A percentile compares a stretch with the other conserved stretches of the same genome.
Conservation (phyloP, 805 yeast species). For the Wickerhamiella qilinensis region DNA sequence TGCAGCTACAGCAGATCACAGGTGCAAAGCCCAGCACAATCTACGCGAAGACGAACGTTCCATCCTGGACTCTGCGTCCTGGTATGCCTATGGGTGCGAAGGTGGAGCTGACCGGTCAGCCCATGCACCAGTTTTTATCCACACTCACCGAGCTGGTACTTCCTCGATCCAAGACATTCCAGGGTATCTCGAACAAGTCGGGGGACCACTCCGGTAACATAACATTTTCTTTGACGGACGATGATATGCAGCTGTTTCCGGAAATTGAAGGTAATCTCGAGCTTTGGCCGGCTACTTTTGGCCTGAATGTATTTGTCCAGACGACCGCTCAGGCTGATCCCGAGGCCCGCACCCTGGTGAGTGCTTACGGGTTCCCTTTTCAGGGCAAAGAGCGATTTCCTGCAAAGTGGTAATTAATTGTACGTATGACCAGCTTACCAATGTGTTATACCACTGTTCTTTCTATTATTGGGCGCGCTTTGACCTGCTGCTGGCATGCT, state of each 20-base stretch:
- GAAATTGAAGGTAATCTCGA: constrained; percentile 86
- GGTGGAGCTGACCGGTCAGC: constrained; percentile 57
- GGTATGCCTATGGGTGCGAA: constrained; percentile 90
- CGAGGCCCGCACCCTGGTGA: constrained; percentile 72
- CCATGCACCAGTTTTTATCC: constrained; percentile 69
- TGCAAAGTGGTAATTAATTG: constrained; percentile 12
- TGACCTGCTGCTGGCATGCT: too few relatives aligned
- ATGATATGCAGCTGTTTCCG: constrained; percentile 72
- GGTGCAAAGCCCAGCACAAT: constrained; percentile 66
- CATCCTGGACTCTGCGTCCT: constrained; percentile 71
- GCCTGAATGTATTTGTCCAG: constrained; percentile 69
- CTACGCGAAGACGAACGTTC: constrained; percentile 62
- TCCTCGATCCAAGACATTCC: constrained; percentile 80
- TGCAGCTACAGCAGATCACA: constrained; percentile 87
- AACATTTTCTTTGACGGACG: constrained; percentile 65
- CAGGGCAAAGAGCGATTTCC: constrained; percentile 31
- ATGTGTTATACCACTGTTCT: too few relatives aligned
- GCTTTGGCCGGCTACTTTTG: constrained; percentile 73
- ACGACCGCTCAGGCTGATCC: constrained; percentile 82
- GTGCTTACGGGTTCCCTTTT: constrained; percentile 74
- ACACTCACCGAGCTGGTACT: constrained; percentile 84
- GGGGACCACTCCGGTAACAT: constrained; percentile 83
- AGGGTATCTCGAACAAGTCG: constrained; percentile 54
- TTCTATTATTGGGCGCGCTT: too few relatives aligned
- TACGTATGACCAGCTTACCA: neutral